Evolutionary conservation across 2,329 filamentous ascomycete species (phyloP).

Genomic region (Colletotrichum australisinense): DNA sequence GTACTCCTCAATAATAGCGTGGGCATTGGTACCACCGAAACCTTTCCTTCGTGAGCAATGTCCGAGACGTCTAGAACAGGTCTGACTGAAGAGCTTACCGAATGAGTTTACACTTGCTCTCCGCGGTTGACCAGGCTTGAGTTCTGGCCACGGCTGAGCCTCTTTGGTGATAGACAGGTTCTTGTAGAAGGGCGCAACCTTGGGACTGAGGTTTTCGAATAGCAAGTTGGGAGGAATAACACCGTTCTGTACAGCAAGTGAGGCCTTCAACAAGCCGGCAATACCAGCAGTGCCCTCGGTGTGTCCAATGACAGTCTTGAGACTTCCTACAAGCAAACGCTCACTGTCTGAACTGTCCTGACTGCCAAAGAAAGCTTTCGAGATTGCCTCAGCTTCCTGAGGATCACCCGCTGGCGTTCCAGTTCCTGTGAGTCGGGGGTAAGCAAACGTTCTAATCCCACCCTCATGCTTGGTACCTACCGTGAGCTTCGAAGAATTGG

Average conservation of each 20-base stretch:
- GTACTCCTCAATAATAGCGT: constrained; percentile 15
- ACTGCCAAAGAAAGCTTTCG: constrained; percentile 31
- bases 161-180: background rate
- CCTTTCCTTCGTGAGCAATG: background rate
- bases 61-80: background rate
- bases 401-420: constrained; percentile 68
- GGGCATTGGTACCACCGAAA: constrained; percentile 25
- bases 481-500: constrained; percentile 46
- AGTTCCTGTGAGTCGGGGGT: constrained; percentile 46
- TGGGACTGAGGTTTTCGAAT: constrained; percentile 44
- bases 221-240: constrained; percentile 44
- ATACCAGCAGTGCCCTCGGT: constrained; percentile 42
- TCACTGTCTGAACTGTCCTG: background rate
- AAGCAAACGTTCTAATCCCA: background rate
- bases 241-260: constrained; percentile 36
- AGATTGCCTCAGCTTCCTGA: constrained; percentile 45
- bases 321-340: background rate
- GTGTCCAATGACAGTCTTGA: constrained; percentile 41
- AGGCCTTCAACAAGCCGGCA: constrained; percentile 41
- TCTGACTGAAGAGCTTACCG: background rate
- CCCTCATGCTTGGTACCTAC: constrained; percentile 35
- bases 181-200: constrained; percentile 38
- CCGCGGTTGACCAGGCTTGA: background rate
- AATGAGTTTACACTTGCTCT: constrained; percentile 1
- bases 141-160: background rate